Percentiles rank a stretch among this genome's conserved stretches.
Conservation (phyloP, 2,329 filamentous ascomycete genomes). For the Ampelomyces quisqualis region DNA sequence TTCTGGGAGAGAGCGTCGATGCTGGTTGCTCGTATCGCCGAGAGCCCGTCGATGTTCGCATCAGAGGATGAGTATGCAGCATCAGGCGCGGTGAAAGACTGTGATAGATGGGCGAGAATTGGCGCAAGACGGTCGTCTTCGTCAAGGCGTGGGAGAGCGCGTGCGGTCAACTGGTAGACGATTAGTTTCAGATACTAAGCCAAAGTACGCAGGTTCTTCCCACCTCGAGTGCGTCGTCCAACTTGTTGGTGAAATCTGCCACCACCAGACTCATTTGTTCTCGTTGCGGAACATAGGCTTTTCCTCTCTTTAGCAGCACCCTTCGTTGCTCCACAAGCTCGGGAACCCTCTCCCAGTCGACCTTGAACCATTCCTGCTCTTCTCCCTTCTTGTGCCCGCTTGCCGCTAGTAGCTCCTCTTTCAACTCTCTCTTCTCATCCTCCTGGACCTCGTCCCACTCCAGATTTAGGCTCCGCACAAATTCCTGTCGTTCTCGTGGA, state of each 20-base stretch:
- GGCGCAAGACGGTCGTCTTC: conserved; percentile 89
- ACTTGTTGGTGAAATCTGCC: conserved; percentile 75
- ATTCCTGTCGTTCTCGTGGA: conserved; percentile 67
- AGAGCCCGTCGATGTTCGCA: conserved; percentile 75
- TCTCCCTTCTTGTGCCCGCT: conserved; percentile 60
- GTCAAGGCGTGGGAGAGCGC: conserved; percentile 85
- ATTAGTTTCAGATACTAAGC: conserved; percentile 4
- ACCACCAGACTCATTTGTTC: conserved; percentile 89
- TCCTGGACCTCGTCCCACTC: conserved; percentile 82
- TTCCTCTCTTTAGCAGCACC: conserved; percentile 76
- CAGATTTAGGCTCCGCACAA: conserved; percentile 74
- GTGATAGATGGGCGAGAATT: conserved; percentile 79
- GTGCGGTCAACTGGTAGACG: conserved; percentile 69
- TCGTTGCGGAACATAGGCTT: conserved; percentile 84
- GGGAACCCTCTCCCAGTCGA: conserved; percentile 91
- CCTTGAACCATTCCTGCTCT: conserved; percentile 91
- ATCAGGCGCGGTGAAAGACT: conserved; percentile 92
- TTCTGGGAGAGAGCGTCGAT: conserved; percentile 75
- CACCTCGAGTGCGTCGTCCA: conserved; percentile 84
- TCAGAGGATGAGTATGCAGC: conserved; percentile 71
- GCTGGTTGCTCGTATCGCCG: conserved; percentile 58
- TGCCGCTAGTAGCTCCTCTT: conserved; percentile 58
- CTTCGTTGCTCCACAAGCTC: conserved; percentile 76
- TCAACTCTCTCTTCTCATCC: conserved; percentile 72
- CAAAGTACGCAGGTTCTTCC: conserved; percentile 12